Base-by-base conservation (phyloP, 169 alveolate genomes). In the Plasmodium malariae region DNA sequence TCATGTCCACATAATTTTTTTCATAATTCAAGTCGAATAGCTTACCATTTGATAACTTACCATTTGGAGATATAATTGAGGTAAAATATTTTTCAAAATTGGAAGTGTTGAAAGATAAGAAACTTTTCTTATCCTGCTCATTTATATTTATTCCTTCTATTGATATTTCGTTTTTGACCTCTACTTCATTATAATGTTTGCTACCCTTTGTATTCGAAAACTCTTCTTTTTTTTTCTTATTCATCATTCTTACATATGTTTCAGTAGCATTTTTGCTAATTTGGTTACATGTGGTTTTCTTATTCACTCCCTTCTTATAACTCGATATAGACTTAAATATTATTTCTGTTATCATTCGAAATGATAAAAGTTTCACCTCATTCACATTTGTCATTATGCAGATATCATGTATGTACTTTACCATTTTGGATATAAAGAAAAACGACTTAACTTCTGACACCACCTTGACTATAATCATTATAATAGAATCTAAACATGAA, bases 1-100 rank as follows among this genome's bases (percentile, higher is more conserved):
- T 12, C 11, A 12, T 11, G 24, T 14, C 19, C 48, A 34, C 32
- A 5, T 24, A 26, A n/a, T 37, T 7, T 36, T 49, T 19, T 4
- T 37, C 76, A 28, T 36, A 19, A 28, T 62, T 83, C 49, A 70
- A 40, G 54, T 86, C 92, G 70, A 86, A 26, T n/a, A 59, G n/a
- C 45, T 36, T 69, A 6, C 57, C 70, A 86, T 86, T 34, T 17
- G 92, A 57, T 36, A 43, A 21, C 12, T 30, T 59, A 48, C 37
- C 48, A 57, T 19, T 55, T 17, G 67, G 21, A 24, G 92, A 59
- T 57, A 70, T 43, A 43, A 86, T 43, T n/a, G 57, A 70, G 48
- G 45, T 86, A 72, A 70, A 59, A 71, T 86, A 86, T 48, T 45
- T 86, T 36, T 86, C 87, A 69, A 86, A 54, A 36, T 86, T 86